Base-by-base conservation (phyloP, 2,329 filamentous ascomycete species). In the Daldinia eschscholtzii region DNA sequence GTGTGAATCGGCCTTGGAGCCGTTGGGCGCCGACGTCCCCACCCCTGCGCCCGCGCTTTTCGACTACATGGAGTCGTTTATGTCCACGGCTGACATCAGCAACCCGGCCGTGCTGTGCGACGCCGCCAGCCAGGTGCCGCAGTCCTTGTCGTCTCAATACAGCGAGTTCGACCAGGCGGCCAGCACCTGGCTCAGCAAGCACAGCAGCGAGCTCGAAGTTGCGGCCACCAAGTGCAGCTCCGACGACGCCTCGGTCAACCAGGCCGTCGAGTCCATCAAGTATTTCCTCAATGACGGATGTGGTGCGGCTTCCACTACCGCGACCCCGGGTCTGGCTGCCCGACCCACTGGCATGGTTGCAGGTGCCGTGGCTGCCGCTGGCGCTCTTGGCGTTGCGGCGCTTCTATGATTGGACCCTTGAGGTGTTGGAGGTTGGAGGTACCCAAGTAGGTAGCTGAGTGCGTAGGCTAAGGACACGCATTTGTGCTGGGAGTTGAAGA, bases 321-420 rank as follows among this genome's bases (percentile, higher is more conserved):
- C 28, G 48, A 30, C 65, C 4, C 66, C 42, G 13, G 74, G 39
- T 18, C 64, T 61, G 30, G 75, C 72, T 41, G 61, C 72, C 15
- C 70, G 68, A 7, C 71, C 73, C 9, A 76, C 74, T 6, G 75
- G 74, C 10, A 39, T 72, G 37, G 23, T 71, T n/a, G 65, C 73
- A 2, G 74, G 74, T 30, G 74, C 73, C 6, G 62, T 71, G 26
- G 75, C 74, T 13, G 71, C 73, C 12, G 75, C 74, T 37, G 75
- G 73, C 37, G 35, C 75, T 41, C 44, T 76, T n/a, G 75, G 74
- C 50, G 73, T 67, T n/a, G 74, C 65, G 3, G 80, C 82, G 3
- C 80, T 82, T 7, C 62, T 76, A 23, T 75, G 55, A 66, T 52
- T 52, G 46, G 46, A 18, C 33, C 26, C 10, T 28, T 6, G 10